Evolutionary conservation across 768 basidiomycete species (phyloP).

Genomic region (Piloderma croceum): DNA sequence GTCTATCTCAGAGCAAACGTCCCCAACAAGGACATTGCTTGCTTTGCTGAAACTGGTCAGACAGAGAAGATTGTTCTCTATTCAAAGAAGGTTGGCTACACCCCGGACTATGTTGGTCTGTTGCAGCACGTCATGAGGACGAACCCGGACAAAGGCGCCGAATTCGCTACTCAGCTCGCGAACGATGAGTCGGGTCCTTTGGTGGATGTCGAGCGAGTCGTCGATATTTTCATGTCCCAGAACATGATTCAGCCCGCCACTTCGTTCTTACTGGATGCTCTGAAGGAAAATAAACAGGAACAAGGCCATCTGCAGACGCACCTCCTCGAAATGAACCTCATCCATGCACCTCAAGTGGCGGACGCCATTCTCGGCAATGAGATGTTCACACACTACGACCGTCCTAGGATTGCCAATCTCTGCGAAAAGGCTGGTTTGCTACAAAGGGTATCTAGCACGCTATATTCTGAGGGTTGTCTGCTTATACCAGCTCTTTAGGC

Average conservation of each 20-base stretch:
- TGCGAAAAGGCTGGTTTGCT: slow-evolving; percentile 97
- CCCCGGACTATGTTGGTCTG: slow-evolving; percentile 86
- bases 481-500: slow-evolving; percentile 51
- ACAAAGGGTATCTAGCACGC: slow-evolving; percentile 89
- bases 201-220: slow-evolving; percentile 91
- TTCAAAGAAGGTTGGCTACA: slow-evolving; percentile 93
- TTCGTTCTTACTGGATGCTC: slow-evolving; percentile 92
- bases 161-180: slow-evolving; percentile 91
- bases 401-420: slow-evolving; percentile 93
- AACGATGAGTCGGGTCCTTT: slow-evolving; percentile 92
- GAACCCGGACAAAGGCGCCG: slow-evolving; percentile 95
- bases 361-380: slow-evolving; percentile 98
- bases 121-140: slow-evolving; percentile 95
- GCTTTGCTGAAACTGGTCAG: slow-evolving; percentile 98
- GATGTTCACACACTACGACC: slow-evolving; percentile 96
- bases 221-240: slow-evolving; percentile 99
- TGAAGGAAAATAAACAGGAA: slow-evolving; percentile 98
- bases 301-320: slow-evolving; percentile 95
- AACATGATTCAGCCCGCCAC: slow-evolving; percentile 99
- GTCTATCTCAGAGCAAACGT: slow-evolving; percentile 97
- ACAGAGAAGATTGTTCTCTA: slow-evolving; percentile 97
- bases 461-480: too few species aligned
- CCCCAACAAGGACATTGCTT: slow-evolving; percentile 97
- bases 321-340: slow-evolving; percentile 94
- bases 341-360: slow-evolving; percentile 97